A percentile compares a stretch with the other conserved stretches of the same genome.
Evolutionary conservation across 768 basidiomycete genomes (phyloP).

Genomic region (Mycena venus): DNA sequence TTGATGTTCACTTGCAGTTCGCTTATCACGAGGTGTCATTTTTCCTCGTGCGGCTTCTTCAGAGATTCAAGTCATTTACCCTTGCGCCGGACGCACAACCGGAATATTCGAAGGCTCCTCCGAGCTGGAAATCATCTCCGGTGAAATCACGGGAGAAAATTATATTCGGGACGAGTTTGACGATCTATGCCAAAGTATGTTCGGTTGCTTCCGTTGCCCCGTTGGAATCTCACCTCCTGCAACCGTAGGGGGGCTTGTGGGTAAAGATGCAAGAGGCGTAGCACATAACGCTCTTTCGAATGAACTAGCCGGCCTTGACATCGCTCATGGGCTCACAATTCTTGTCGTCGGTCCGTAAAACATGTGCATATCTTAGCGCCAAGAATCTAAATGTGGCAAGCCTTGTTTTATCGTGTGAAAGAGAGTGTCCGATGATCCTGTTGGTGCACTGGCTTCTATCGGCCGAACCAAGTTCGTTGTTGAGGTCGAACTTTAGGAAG

Average conservation of each 20-base stretch:
- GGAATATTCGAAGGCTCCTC: slow-evolving; percentile 1
- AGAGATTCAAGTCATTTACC: neutral
- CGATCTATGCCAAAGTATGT: slow-evolving; percentile 17
- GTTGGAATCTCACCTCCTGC: neutral
- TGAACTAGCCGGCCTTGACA: no score
- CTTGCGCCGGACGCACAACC: slow-evolving; percentile 12
- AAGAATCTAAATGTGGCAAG: no score
- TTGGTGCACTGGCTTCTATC: no score
- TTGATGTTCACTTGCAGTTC: slow-evolving; percentile 39
- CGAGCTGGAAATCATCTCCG: neutral
- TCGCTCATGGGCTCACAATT: no score
- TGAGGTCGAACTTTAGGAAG: no score
- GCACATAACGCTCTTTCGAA: neutral
- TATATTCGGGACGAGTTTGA: neutral
- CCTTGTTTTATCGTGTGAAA: no score
- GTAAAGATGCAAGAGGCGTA: slow-evolving; percentile 4
- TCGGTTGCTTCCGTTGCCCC: no score
- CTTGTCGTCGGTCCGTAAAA: no score
- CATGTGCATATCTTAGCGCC: no score
- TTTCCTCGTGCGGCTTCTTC: slow-evolving; percentile 14
- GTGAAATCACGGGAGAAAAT: slow-evolving; percentile 3
- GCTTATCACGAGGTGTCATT: slow-evolving; percentile 25
- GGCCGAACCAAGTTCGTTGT: no score
- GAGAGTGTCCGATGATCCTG: no score
- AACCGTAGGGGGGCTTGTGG: slow-evolving; percentile 13